These are phyloP conservation scores for Coemansia sp. DNA, from an alignment of 192 early-diverging fungal species.

Conservation along the genomic window DNA sequence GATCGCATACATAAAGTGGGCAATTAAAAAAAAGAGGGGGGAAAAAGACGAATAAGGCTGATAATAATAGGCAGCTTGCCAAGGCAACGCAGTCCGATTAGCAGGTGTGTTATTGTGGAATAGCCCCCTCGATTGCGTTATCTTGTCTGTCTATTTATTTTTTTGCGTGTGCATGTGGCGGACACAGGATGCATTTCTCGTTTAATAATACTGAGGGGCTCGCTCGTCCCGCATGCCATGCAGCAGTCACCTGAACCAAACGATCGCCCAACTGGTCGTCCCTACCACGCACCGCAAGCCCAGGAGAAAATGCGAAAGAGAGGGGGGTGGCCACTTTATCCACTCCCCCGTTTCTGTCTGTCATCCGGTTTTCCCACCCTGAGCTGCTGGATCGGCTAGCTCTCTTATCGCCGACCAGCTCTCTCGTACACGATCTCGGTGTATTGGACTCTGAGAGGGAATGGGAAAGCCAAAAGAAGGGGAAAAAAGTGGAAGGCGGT, in stretches of 20 bases:
- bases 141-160: background rate
- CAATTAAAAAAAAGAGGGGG: background rate
- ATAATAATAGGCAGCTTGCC: background rate
- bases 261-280: background rate
- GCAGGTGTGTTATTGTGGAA: background rate
- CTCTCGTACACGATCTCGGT: background rate
- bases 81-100: background rate
- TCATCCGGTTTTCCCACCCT: background rate
- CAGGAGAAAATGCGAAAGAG: background rate
- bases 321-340: background rate
- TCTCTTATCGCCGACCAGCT: background rate
- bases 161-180: background rate
- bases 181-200: background rate
- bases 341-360: background rate
- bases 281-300: background rate
- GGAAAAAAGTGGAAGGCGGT: too few species aligned
- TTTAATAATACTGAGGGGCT: background rate
- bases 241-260: constrained; percentile 7
- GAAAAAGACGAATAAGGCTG: background rate
- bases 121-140: background rate
- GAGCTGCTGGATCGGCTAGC: background rate
- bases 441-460: too few species aligned
- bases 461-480: too few species aligned
- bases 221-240: constrained; percentile 5
- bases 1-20: background rate